Conservation (phyloP, 140 eudicot genomes). For the Erigeron philadelphicus region DNA sequence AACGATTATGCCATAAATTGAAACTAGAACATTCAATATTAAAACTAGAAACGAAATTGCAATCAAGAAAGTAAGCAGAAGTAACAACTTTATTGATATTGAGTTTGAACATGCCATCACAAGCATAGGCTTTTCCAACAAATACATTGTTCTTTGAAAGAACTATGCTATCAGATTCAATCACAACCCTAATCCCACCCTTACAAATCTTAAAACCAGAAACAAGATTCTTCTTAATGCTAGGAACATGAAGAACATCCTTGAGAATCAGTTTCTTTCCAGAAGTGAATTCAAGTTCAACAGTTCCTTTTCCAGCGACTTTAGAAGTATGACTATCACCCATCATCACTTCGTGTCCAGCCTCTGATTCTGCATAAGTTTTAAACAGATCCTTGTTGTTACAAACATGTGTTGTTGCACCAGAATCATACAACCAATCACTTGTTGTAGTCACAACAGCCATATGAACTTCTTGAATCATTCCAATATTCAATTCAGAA, state of each 20-base stretch:
- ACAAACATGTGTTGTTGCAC: background rate
- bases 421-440: background rate
- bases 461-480: background rate
- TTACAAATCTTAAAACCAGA: background rate
- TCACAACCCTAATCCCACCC: background rate
- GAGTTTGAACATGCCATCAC: conserved; percentile 19
- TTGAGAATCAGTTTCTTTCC: conserved; percentile 10
- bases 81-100: background rate
- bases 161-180: conserved; percentile 21
- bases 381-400: background rate
- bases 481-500: background rate
- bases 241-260: conserved; percentile 24
- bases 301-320: background rate
- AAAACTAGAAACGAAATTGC: background rate
- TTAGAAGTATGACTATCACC: too few relatives aligned
- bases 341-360: too few relatives aligned
- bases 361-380: conserved; percentile 10
- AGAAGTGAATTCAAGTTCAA: conserved; percentile 20
- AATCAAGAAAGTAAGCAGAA: conserved; percentile 15
- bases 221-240: conserved; percentile 7
- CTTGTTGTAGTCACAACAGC: background rate
- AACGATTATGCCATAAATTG: conserved; percentile 26
- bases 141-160: conserved; percentile 10
- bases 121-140: conserved; percentile 26
- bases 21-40: conserved; percentile 2